These are phyloP conservation scores for Davidsoniella virescens DNA, from an alignment of 2,329 filamentous ascomycete genomes.

Conservation along the genomic window DNA sequence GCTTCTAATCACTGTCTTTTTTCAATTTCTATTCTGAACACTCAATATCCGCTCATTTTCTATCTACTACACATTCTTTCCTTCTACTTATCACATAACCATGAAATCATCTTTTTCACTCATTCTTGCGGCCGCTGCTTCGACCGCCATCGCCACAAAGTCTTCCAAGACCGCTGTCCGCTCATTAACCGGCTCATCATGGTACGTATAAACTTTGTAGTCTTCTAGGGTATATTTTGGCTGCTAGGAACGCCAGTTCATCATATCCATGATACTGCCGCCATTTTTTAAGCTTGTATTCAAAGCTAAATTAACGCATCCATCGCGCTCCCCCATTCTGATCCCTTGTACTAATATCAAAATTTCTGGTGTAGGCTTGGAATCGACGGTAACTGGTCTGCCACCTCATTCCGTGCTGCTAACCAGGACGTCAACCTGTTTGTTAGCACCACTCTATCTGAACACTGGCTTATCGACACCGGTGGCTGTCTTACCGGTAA, in stretches of 20 bases:
- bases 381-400: conserved; percentile 56
- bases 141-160: background rate
- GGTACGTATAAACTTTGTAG: background rate
- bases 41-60: background rate
- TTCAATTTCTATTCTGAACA: background rate
- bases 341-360: background rate
- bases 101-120: conserved; percentile 3
- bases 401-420: conserved; percentile 44
- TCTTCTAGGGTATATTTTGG: no score
- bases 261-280: background rate
- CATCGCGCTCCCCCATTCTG: background rate
- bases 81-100: background rate
- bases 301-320: background rate
- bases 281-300: background rate
- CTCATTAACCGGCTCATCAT: conserved; percentile 9
- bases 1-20: no score
- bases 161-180: conserved; percentile 3
- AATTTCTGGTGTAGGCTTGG: conserved; percentile 32
- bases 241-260: background rate
- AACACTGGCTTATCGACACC: conserved; percentile 51
- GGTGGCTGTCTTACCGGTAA: conserved; percentile 37
- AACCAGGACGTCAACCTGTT: conserved; percentile 25
- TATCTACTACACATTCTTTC: background rate
- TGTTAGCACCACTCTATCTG: conserved; percentile 52
- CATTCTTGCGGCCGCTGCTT: conserved; percentile 1